These are phyloP conservation scores for bread wheat (Triticum aestivum) DNA, from an alignment of 176 grass and related monocot species.

Conservation along the genomic window DNA sequence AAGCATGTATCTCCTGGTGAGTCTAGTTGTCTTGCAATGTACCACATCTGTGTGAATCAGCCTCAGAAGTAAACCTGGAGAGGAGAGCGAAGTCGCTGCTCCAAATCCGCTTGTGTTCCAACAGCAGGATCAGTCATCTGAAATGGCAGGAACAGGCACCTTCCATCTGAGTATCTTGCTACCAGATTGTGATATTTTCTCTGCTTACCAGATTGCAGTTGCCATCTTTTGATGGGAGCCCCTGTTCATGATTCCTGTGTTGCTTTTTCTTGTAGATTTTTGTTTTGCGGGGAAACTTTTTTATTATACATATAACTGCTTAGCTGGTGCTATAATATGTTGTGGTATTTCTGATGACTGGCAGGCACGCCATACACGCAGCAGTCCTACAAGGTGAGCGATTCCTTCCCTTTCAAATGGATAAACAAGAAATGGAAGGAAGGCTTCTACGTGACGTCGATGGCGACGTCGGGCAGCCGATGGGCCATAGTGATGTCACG, in stretches of 20 bases:
- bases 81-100: neutral
- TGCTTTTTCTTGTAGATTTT: no score
- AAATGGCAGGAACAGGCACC: neutral
- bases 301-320: neutral
- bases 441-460: conserved; percentile 75
- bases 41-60: neutral
- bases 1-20: neutral
- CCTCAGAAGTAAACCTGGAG: neutral
- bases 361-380: conserved; percentile 73
- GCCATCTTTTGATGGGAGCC: neutral
- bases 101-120: neutral
- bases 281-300: no score
- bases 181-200: neutral
- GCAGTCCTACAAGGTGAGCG: conserved; percentile 80
- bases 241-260: neutral
- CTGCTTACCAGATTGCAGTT: neutral
- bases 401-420: conserved; percentile 81
- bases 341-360: neutral
- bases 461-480: conserved; percentile 62
- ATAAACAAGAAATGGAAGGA: conserved; percentile 89
- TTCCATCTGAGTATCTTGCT: neutral
- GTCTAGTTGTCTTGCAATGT: neutral
- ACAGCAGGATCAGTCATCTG: neutral
- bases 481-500: conserved; percentile 84
- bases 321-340: neutral